Percentiles rank a stretch among this genome's conserved stretches.
Evolutionary conservation across 2,329 filamentous ascomycete species (phyloP).

Genomic region (Aspergillus aculeatus): DNA sequence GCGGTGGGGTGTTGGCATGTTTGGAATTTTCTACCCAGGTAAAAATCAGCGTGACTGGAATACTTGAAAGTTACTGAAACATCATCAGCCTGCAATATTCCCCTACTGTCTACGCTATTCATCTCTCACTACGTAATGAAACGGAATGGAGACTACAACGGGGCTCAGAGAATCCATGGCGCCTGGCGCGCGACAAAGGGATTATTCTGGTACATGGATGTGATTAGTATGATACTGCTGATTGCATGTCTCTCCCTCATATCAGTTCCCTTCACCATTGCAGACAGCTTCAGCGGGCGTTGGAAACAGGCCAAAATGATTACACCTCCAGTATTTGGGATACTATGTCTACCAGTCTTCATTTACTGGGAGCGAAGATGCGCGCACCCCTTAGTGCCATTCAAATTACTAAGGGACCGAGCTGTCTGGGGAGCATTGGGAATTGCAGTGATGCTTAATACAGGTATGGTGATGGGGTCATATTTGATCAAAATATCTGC

Average conservation of each 20-base stretch:
- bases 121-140: conserved; percentile 55
- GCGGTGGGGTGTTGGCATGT: conserved; percentile 66
- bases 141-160: conserved; percentile 46
- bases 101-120: conserved; percentile 54
- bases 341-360: conserved; percentile 51
- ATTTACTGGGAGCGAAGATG: conserved; percentile 55
- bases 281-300: conserved; percentile 48
- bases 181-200: conserved; percentile 40
- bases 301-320: conserved; percentile 56
- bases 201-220: conserved; percentile 59
- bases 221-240: conserved; percentile 54
- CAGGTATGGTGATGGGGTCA: conserved; percentile 23
- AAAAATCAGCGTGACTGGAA: conserved; percentile 2
- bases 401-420: conserved; percentile 61
- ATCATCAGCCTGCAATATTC: conserved; percentile 48
- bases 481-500: conserved; percentile 18
- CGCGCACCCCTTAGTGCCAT: conserved; percentile 58
- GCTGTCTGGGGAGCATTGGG: conserved; percentile 63
- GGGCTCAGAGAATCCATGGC: conserved; percentile 40
- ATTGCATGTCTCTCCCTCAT: conserved; percentile 54
- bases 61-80: not conserved
- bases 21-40: conserved; percentile 58
- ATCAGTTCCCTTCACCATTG: conserved; percentile 58
- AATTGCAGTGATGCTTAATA: conserved; percentile 46
- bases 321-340: conserved; percentile 52